Evolutionary conservation across 2,329 filamentous ascomycete species (phyloP), one percentile per base, ranked within the genome.

Genomic region (Aspergillus japonicus): DNA sequence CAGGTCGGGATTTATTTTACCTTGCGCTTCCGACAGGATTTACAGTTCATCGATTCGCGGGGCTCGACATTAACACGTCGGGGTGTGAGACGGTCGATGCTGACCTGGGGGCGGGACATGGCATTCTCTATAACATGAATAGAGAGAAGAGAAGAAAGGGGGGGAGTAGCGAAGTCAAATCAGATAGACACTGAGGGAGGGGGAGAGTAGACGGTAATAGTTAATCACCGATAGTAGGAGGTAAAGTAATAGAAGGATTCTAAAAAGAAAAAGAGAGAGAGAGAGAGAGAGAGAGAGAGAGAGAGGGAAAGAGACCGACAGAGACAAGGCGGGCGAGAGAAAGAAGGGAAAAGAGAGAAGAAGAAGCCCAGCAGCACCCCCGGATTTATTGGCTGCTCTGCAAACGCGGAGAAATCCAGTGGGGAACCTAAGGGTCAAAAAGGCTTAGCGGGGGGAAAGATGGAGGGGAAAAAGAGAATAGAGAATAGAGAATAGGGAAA

Each of bases 21-120:
- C 88, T 96, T 96, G 79, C 92, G 85, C 78, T 96, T 96, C 68
- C 92, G 86, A 81, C 92, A 96, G 58, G 91, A 95, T 77, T 96
- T 96, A 86, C 92, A 96, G 76, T 96, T 96, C 92, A 96, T 96
- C 35, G 90, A 90, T 81, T 96, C 92, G 69, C 90, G 87, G 47
- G 90, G 90, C 74, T 95, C 90, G 69, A 86, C 89, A 75, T 83
- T 87, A 76, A 86, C 81, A 47, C 89, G 87, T 64, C 89, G 86
- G 57, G 87, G 83, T 26, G 89, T 89, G 66, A 94, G 80, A 62
- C 90, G 86, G 77, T 93, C 89, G 75, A 94, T 94, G 73, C 89
- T 89, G 70, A 93, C 88, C 79, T 91, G 89, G 29, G 89, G 89
- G 69, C 90, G 85, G 64, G 89, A 86, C 83, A 91, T 89, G 72